Evolutionary conservation across 306 rosid genomes (phyloP), one percentile per base, ranked within the genome.

Genomic region (Rosa lucieae): DNA sequence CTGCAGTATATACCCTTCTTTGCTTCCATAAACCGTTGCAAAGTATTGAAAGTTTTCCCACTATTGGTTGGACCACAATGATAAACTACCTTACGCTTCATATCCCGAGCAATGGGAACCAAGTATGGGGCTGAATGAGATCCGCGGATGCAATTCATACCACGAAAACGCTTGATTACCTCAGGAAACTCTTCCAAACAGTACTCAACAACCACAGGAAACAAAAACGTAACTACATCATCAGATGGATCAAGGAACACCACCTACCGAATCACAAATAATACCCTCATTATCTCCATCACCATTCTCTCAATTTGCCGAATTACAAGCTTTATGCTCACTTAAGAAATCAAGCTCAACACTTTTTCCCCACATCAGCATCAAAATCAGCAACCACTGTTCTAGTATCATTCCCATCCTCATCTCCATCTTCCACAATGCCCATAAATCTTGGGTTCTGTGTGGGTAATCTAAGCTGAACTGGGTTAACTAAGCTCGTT

Each of bases 21-120:
- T 1, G 96, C 96, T 79, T 89, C 97, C 94, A 92, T 94, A 85
- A 87, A 94, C 47, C 90, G 82, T 40, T 94, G 96, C 86, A 94
- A 80, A 72, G 97, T 97, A 84, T 94, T 94, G 81, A 90, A 94
- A 1, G 97, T 29, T 94, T 70, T 94, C 71, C 97, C 96, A 69
- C 98, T 94, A 75, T 92, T 94, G 32, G 96, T 94, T 10, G 98
- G 97, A 40, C 98, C 98, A 73, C 96, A 92, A 72, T 94, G 98
- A 81, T 92, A 94, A 73, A 94, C 51, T 75, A 94, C 88, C 89
- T 92, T 90, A 40, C 97, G 89, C 77, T 88, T 92, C 97, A 94
- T 94, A 0, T 1, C 32, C 32, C 32, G 32, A 29, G 32, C 32
- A 29, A 29, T 29, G 32, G 32, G 32, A 29, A 1, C 32, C 32